Evolutionary conservation across 176 grass and related monocot genomes (phyloP).

Genomic region (Calamus simplicifolius): DNA sequence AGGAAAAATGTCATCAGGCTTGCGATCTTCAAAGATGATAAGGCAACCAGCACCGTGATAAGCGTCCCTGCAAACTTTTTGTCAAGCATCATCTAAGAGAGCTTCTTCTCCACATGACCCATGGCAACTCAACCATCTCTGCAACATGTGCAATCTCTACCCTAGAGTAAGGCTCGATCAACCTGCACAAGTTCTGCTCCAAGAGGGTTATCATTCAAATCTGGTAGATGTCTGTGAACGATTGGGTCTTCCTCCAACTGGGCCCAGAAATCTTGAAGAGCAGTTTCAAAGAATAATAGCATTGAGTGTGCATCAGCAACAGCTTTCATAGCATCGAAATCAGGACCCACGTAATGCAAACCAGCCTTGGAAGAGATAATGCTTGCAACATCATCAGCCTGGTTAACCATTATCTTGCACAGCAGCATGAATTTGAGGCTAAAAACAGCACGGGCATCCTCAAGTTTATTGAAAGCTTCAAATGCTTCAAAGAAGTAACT

Average conservation of each 20-base stretch:
- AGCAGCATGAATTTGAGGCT: conserved; percentile 91
- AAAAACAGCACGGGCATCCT: conserved; percentile 55
- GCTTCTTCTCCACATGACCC: conserved; percentile 69
- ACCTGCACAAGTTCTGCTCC: conserved; percentile 79
- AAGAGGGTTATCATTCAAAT: conserved; percentile 75
- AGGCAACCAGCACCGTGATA: conserved; percentile 76
- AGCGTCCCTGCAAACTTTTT: conserved; percentile 78
- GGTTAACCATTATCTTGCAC: conserved; percentile 95
- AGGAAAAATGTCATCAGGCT: conserved; percentile 68
- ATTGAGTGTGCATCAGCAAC: conserved; percentile 62
- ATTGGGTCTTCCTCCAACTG: conserved; percentile 81
- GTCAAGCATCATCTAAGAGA: conserved; percentile 80
- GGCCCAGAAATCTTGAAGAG: conserved; percentile 48
- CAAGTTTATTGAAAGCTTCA: conserved; percentile 61
- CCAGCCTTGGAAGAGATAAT: conserved; percentile 73
- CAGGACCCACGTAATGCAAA: conserved; percentile 61
- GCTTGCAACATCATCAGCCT: conserved; percentile 71
- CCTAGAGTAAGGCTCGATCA: conserved; percentile 74
- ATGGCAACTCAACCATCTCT: conserved; percentile 63
- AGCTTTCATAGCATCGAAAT: conserved; percentile 93
- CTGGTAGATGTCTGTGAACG: conserved; percentile 69
- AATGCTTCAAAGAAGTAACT: conserved; percentile 94
- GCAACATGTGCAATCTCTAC: conserved; percentile 73
- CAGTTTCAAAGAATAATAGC: conserved; percentile 70
- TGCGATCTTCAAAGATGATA: conserved; percentile 71